These are phyloP conservation scores for Vaccinium myrtillus DNA, from an alignment of 148 eudicot species.

Conservation along the genomic window DNA sequence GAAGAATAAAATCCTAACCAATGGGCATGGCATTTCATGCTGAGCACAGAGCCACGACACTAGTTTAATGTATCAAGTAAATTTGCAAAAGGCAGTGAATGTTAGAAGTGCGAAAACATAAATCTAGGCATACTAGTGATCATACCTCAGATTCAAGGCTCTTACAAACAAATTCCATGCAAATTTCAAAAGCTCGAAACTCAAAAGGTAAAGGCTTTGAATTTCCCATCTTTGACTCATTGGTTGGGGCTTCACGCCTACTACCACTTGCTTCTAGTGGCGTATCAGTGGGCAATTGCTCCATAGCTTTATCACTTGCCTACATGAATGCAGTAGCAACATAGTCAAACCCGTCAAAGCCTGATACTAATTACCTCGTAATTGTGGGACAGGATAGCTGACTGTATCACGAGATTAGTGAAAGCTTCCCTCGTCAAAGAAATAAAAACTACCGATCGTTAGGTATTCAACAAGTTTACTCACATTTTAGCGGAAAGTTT, in stretches of 20 bases:
- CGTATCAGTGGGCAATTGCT: neutral
- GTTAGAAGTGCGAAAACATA: neutral
- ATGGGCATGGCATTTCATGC: too few relatives aligned
- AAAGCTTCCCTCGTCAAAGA: too few relatives aligned
- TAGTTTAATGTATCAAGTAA: too few relatives aligned
- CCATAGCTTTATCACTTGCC: neutral
- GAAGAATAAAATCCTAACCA: too few relatives aligned
- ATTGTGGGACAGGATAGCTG: too few relatives aligned
- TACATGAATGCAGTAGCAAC: neutral
- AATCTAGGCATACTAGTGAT: neutral
- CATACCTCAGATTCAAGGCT: conserved; percentile 1
- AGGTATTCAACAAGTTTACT: too few relatives aligned
- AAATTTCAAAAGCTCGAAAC: conserved; percentile 3
- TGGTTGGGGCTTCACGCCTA: neutral
- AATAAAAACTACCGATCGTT: too few relatives aligned
- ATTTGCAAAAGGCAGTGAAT: neutral
- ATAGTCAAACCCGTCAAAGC: neutral
- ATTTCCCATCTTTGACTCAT: neutral
- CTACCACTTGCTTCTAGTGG: neutral
- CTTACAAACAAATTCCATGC: conserved; percentile 2
- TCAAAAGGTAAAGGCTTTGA: conserved; percentile 3
- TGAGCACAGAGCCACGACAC: too few relatives aligned
- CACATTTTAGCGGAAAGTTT: too few relatives aligned
- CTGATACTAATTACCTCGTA: too few relatives aligned
- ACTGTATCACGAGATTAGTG: too few relatives aligned